Conservation (phyloP, 2,329 filamentous ascomycete species). For the Trichoderma sp. region DNA sequence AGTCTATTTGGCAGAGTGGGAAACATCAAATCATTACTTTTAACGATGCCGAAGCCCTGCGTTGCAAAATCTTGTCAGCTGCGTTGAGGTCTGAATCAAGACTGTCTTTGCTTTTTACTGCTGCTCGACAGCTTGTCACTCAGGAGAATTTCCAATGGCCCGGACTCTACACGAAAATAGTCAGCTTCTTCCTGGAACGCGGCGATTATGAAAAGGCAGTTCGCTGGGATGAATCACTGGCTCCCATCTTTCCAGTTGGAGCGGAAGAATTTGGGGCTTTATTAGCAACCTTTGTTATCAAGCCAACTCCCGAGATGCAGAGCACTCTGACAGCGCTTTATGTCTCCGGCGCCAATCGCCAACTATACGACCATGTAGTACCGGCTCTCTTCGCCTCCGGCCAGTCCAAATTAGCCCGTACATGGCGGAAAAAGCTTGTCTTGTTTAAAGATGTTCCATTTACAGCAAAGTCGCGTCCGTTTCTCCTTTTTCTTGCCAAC, state of each 20-base stretch:
- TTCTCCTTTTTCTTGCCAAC: slow-evolving; percentile 49
- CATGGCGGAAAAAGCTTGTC: slow-evolving; percentile 51
- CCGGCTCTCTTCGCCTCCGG: slow-evolving; percentile 54
- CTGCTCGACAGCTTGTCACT: slow-evolving; percentile 40
- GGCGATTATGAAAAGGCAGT: slow-evolving; percentile 43
- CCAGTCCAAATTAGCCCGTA: slow-evolving; percentile 44
- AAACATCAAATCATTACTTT: slow-evolving; percentile 30
- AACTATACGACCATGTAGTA: slow-evolving; percentile 55
- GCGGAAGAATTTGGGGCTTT: slow-evolving; percentile 46
- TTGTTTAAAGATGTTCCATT: slow-evolving; percentile 46
- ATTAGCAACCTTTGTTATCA: slow-evolving; percentile 46
- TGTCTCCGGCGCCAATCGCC: slow-evolving; percentile 43
- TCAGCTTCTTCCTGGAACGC: slow-evolving; percentile 47
- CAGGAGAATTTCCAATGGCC: slow-evolving; percentile 50
- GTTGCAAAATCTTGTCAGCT: slow-evolving; percentile 37
- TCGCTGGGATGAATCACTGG: slow-evolving; percentile 52
- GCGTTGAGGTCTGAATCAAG: slow-evolving; percentile 33
- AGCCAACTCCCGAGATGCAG: slow-evolving; percentile 42
- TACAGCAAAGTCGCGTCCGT: slow-evolving; percentile 46
- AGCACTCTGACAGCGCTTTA: slow-evolving; percentile 50
- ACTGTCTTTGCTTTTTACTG: slow-evolving; percentile 33
- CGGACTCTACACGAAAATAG: slow-evolving; percentile 49
- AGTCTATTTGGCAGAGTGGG: slow-evolving; percentile 29
- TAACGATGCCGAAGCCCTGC: slow-evolving; percentile 32
- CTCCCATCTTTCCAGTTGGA: slow-evolving; percentile 46